Evolutionary conservation across 1,284 basidiomycete species (phyloP).

Genomic region (Meira nashicola): DNA sequence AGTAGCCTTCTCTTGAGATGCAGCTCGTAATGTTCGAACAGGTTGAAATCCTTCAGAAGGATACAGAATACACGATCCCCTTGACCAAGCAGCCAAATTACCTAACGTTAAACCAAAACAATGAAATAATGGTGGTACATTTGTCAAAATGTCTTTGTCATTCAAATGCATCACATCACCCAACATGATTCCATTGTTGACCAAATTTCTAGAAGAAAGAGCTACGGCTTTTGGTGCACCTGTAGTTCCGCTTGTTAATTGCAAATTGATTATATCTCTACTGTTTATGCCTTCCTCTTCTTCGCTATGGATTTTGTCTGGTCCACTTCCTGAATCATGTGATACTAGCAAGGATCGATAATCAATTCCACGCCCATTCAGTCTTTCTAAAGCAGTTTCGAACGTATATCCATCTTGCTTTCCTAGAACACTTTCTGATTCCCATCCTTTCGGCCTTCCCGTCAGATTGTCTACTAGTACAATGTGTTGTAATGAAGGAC

Average conservation of each 20-base stretch:
- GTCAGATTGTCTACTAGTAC: conserved; percentile 65
- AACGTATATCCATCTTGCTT: conserved; percentile 23
- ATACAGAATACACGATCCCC: conserved; percentile 70
- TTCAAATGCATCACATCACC: conserved; percentile 63
- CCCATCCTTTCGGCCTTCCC: conserved; percentile 29
- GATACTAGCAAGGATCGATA: conserved; percentile 33
- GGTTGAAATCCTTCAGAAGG: conserved; percentile 66
- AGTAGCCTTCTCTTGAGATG: conserved; percentile 66
- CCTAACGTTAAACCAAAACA: conserved; percentile 68
- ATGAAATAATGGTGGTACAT: conserved; percentile 39
- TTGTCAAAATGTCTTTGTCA: conserved; percentile 25
- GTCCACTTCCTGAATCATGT: conserved; percentile 63
- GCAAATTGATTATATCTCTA: conserved; percentile 72
- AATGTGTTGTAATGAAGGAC: conserved; percentile 66
- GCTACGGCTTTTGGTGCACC: conserved; percentile 55
- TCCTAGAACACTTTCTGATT: conserved; percentile 30
- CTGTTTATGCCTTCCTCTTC: conserved; percentile 56
- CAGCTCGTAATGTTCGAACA: conserved; percentile 63
- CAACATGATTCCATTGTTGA: conserved; percentile 72
- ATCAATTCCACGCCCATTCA: conserved; percentile 24
- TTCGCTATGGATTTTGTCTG: conserved; percentile 51
- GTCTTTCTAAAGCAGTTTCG: conserved; percentile 21
- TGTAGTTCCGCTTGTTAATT: conserved; percentile 78
- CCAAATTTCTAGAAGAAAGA: conserved; percentile 61
- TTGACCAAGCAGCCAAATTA: conserved; percentile 72